Evolutionary conservation across 495 filamentous ascomycete species (phyloP).

Genomic region (Collariella sp.): DNA sequence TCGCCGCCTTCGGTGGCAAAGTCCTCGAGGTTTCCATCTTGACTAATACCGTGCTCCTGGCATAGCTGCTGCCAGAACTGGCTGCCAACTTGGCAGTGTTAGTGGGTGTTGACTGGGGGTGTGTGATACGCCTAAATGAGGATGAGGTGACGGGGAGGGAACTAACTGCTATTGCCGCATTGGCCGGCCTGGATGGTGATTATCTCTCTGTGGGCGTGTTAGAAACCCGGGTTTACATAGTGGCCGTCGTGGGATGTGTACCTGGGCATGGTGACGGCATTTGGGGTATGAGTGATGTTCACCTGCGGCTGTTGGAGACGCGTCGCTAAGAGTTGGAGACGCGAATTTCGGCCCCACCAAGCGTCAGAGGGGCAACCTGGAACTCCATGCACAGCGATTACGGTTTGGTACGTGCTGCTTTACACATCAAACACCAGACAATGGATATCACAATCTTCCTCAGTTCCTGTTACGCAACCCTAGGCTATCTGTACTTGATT

Average conservation of each 20-base stretch:
- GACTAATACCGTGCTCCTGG: conserved; percentile 94
- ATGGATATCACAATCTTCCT: too few species aligned
- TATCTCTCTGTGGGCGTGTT: conserved; percentile 65
- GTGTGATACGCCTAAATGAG: too few species aligned
- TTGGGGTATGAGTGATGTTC: conserved; percentile 3
- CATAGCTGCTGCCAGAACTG: conserved; percentile 98
- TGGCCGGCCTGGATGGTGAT: conserved; percentile 99
- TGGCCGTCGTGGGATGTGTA: conserved; percentile 12
- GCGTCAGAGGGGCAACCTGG: not conserved
- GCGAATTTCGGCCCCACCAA: conserved; percentile 21
- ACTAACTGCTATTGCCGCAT: conserved; percentile 96
- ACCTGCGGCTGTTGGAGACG: not conserved
- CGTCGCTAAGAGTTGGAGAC: conserved; percentile 13
- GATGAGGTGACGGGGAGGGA: not conserved
- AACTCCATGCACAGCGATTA: too few species aligned
- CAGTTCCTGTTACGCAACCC: too few species aligned
- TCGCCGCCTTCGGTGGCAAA: conserved; percentile 95
- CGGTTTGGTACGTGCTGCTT: too few species aligned
- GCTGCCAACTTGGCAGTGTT: conserved; percentile 57
- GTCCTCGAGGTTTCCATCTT: conserved; percentile 92
- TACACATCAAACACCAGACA: too few species aligned
- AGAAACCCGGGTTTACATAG: not conserved
- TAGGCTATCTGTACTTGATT: too few species aligned
- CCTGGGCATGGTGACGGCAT: conserved; percentile 45
- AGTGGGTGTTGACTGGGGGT: conserved; percentile 9